Conservation (phyloP, 371 early-diverging fungal genomes). For the Zychaea mexicana region DNA sequence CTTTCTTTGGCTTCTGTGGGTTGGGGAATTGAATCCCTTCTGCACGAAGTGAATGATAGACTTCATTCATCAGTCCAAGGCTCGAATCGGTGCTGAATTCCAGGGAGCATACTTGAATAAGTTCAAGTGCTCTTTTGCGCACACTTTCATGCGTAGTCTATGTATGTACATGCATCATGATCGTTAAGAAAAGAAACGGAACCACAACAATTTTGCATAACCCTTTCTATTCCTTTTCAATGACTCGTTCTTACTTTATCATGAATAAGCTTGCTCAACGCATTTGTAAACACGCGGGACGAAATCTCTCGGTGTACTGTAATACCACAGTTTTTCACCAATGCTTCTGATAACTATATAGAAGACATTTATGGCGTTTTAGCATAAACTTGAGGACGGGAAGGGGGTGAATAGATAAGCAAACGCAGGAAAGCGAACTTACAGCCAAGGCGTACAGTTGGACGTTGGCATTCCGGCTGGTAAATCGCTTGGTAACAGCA, state of each 20-base stretch:
- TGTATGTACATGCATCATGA: not conserved
- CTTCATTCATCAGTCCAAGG: constrained; percentile 87
- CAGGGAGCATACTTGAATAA: constrained; percentile 90
- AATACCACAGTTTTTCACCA: constrained; percentile 91
- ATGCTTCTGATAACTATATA: constrained; percentile 76
- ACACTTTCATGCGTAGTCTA: constrained; percentile 78
- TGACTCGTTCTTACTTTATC: constrained; percentile 62
- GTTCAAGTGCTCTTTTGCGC: constrained; percentile 76
- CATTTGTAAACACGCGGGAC: constrained; percentile 85
- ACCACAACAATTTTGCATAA: not conserved
- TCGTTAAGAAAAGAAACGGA: not conserved
- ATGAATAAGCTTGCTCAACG: constrained; percentile 74
- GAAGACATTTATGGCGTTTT: too few relatives aligned
- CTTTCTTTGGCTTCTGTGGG: constrained; percentile 81
- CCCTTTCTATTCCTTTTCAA: not conserved
- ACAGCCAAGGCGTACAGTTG: constrained; percentile 75
- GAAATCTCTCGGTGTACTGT: constrained; percentile 82
- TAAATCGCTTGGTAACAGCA: constrained; percentile 74
- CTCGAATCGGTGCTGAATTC: constrained; percentile 81
- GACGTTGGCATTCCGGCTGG: constrained; percentile 86
- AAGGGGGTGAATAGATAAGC: not conserved
- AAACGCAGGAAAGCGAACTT: constrained; percentile 23
- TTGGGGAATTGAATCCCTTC: constrained; percentile 77
- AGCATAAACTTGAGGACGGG: too few relatives aligned
- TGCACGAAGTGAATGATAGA: constrained; percentile 67